Percentiles rank a stretch among this genome's conserved stretches.
Conservation (phyloP, 176 grass and related monocot genomes). For the Hyparrhenia diplandra region DNA sequence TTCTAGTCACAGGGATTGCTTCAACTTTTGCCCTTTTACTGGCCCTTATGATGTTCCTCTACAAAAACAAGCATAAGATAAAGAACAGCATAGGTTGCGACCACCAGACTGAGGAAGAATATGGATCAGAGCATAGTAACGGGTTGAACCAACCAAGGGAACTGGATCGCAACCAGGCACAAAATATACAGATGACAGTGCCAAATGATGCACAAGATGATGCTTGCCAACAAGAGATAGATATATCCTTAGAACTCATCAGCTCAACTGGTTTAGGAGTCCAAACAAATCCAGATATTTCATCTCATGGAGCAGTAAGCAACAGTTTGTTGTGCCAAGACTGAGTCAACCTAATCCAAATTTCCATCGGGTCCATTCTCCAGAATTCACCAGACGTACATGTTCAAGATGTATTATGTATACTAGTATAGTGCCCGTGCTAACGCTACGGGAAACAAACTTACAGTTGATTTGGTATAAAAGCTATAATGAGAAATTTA, state of each 20-base stretch:
- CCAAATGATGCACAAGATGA: neutral
- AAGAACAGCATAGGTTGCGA: neutral
- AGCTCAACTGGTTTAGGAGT: neutral
- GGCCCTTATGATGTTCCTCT: slow-evolving; percentile 31
- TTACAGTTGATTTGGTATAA: no score
- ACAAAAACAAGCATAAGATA: slow-evolving; percentile 24
- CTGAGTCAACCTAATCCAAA: neutral
- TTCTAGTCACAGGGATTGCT: slow-evolving; percentile 37
- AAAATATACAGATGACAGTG: slow-evolving; percentile 3
- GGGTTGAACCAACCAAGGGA: neutral
- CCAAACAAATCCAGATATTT: slow-evolving; percentile 9
- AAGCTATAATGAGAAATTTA: no score
- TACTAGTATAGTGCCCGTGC: no score
- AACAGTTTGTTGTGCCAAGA: neutral
- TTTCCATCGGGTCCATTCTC: neutral
- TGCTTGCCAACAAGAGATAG: slow-evolving; percentile 1
- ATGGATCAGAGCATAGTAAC: neutral
- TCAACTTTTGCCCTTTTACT: slow-evolving; percentile 35
- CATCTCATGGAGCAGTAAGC: neutral
- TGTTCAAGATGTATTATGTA: neutral
- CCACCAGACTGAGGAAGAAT: neutral
- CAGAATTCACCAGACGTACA: neutral
- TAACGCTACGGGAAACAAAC: no score
- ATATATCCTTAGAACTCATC: neutral
- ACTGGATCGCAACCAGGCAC: neutral